Conservation (phyloP, 306 rosid species). For the Biancaea sappan region DNA sequence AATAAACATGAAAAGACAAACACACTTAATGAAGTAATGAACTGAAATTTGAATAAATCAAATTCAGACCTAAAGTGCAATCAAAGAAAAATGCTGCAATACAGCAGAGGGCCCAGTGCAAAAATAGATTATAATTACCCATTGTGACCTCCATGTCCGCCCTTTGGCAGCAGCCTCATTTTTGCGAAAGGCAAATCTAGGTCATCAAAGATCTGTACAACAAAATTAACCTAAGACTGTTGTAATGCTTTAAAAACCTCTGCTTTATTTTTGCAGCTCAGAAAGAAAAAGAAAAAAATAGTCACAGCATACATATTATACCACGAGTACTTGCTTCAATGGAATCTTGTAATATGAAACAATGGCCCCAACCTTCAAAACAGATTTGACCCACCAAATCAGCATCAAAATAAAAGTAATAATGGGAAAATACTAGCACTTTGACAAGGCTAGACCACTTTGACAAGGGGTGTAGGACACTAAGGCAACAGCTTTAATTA, state of each 20-base stretch:
- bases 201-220: constrained; percentile 82
- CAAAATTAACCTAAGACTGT: constrained; percentile 25
- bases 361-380: constrained; percentile 84
- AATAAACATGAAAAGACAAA: no score
- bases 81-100: neutral
- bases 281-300: constrained; percentile 7
- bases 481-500: neutral
- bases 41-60: no score
- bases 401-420: constrained; percentile 30
- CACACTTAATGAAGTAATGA: no score
- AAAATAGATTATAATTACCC: constrained; percentile 57
- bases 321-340: constrained; percentile 90
- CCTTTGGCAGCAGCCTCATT: constrained; percentile 87
- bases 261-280: constrained; percentile 9
- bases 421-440: constrained; percentile 1
- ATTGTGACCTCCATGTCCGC: constrained; percentile 98
- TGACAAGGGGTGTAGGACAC: neutral
- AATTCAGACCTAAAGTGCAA: no score
- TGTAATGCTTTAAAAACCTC: constrained; percentile 19
- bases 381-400: constrained; percentile 38
- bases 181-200: constrained; percentile 90
- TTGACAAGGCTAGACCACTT: neutral
- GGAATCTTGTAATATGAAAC: constrained; percentile 93
- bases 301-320: constrained; percentile 42
- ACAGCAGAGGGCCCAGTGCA: constrained; percentile 21